These are phyloP conservation scores for Hyphopichia fennica DNA, from an alignment of 1,139 yeast genomes.

Conservation along the genomic window DNA sequence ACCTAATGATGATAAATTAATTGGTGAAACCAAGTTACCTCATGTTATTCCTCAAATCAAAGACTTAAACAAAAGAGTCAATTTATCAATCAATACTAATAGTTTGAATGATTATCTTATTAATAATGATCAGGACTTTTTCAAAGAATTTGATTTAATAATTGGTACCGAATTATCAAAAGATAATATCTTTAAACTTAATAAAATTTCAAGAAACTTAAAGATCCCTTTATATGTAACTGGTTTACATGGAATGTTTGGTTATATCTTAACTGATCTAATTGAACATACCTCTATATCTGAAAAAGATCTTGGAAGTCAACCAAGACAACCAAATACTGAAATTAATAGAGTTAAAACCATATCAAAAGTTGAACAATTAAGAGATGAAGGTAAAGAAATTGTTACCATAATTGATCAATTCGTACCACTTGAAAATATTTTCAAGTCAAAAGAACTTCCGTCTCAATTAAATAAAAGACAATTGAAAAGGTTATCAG, in stretches of 20 bases:
- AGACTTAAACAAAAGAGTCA: constrained; percentile 79
- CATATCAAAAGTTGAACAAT: constrained; percentile 45
- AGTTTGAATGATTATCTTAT: constrained; percentile 26
- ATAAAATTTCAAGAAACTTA: constrained; percentile 53
- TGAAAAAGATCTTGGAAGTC: constrained; percentile 48
- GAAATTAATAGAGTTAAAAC: constrained; percentile 51
- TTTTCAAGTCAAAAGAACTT: constrained; percentile 39
- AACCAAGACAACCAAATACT: constrained; percentile 45
- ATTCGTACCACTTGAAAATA: constrained; percentile 37
- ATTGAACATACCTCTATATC: constrained; percentile 55
- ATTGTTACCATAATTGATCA: constrained; percentile 55
- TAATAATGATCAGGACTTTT: constrained; percentile 34
- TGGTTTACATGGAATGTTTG: constrained; percentile 78
- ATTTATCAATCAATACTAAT: constrained; percentile 41
- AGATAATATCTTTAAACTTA: constrained; percentile 42
- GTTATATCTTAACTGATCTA: constrained; percentile 78
- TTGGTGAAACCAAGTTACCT: constrained; percentile 56
- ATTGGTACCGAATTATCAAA: constrained; percentile 69
- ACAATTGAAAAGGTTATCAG: constrained; percentile 58
- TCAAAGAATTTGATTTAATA: constrained; percentile 64
- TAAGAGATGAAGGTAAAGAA: constrained; percentile 42
- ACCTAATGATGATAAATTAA: constrained; percentile 44
- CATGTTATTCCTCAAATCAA: constrained; percentile 55
- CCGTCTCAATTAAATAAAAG: constrained; percentile 50
- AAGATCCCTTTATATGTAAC: constrained; percentile 68